Evolutionary conservation across 2,329 filamentous ascomycete genomes (phyloP).

Genomic region (Calycina marina): DNA sequence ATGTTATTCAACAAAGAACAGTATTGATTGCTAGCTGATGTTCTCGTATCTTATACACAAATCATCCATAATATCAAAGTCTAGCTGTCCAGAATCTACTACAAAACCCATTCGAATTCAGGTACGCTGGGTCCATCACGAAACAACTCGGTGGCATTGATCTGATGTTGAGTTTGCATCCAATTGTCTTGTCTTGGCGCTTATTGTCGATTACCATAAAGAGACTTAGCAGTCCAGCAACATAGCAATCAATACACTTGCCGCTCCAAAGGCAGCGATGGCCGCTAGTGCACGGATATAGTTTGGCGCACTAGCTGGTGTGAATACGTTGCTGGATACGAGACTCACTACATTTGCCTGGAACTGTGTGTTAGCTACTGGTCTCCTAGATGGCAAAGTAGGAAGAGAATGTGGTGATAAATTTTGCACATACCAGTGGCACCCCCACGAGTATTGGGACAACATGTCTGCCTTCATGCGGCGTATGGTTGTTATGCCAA

Average conservation of each 20-base stretch:
- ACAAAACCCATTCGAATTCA: conserved; percentile 1
- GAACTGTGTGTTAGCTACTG: neutral
- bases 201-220: conserved; percentile 45
- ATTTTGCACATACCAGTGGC: conserved; percentile 26
- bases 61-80: too few species aligned
- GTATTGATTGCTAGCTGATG: too few species aligned
- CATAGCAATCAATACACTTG: conserved; percentile 41
- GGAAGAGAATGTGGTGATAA: neutral
- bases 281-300: conserved; percentile 53
- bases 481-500: conserved; percentile 49
- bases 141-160: conserved; percentile 40
- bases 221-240: conserved; percentile 34
- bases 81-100: too few species aligned
- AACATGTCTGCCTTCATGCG: conserved; percentile 45
- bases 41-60: too few species aligned
- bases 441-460: conserved; percentile 48
- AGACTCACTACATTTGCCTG: conserved; percentile 53
- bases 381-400: neutral
- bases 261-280: conserved; percentile 48
- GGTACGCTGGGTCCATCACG: conserved; percentile 29
- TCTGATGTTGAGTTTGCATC: conserved; percentile 16
- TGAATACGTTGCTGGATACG: conserved; percentile 55
- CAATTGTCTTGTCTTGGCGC: conserved; percentile 15
- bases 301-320: conserved; percentile 45
- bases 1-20: too few species aligned